A percentile compares a stretch with the other conserved stretches of the same genome.
Evolutionary conservation across 2,329 filamentous ascomycete species (phyloP).

Genomic region (Claviceps spartinae): DNA sequence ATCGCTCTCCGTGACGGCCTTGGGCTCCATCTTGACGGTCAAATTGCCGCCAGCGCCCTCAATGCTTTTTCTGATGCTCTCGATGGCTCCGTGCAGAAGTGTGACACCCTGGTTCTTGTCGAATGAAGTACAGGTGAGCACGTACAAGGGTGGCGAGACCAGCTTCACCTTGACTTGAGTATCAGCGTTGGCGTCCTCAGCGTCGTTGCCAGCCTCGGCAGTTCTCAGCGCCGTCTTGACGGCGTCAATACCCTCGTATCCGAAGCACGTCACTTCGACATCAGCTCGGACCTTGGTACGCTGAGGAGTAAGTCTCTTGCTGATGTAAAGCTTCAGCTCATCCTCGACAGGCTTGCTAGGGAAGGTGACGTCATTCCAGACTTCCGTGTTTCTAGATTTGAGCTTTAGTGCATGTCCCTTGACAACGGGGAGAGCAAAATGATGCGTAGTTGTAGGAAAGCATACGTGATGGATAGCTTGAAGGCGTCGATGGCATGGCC

Average conservation of each 20-base stretch:
- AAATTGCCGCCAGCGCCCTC: slow-evolving; percentile 64
- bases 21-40: slow-evolving; percentile 94
- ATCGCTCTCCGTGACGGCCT: slow-evolving; percentile 97
- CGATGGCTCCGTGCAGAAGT: slow-evolving; percentile 76
- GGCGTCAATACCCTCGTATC: slow-evolving; percentile 95
- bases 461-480: slow-evolving; percentile 94
- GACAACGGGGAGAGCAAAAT: neutral
- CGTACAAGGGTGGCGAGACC: slow-evolving; percentile 93
- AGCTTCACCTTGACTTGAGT: slow-evolving; percentile 97
- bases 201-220: slow-evolving; percentile 84
- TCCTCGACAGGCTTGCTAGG: slow-evolving; percentile 72
- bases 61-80: slow-evolving; percentile 74
- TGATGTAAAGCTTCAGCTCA: slow-evolving; percentile 88
- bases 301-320: slow-evolving; percentile 91
- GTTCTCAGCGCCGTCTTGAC: slow-evolving; percentile 86
- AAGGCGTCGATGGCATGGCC: slow-evolving; percentile 95
- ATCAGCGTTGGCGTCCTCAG: slow-evolving; percentile 35
- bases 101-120: slow-evolving; percentile 83
- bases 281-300: slow-evolving; percentile 98
- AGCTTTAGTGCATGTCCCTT: neutral
- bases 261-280: slow-evolving; percentile 89
- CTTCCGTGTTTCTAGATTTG: slow-evolving; percentile 64
- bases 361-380: slow-evolving; percentile 90
- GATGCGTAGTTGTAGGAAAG: slow-evolving; percentile 6
- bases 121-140: slow-evolving; percentile 86